Percentiles rank a stretch among this genome's conserved stretches.
Conservation (phyloP, 2,329 filamentous ascomycete genomes). For the Venturia pyrina region DNA sequence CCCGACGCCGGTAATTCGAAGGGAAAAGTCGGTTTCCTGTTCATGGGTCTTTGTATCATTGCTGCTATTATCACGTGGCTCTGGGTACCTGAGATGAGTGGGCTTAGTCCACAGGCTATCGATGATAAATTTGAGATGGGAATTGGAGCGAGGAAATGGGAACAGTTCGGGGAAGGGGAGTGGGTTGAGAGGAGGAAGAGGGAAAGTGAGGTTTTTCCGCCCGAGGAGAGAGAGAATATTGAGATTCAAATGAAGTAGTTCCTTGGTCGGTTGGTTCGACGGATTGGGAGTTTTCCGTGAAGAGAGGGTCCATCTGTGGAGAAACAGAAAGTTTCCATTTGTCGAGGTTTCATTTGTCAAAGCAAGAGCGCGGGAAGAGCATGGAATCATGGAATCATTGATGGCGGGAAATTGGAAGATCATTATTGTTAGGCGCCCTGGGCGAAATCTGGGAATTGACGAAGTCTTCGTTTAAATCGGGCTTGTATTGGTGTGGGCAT, state of each 20-base stretch:
- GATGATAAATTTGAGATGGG: slow-evolving; percentile 30
- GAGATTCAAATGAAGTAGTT: background rate
- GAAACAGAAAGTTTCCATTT: background rate
- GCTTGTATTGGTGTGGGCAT: background rate
- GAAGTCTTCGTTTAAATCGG: background rate
- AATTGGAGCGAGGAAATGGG: background rate
- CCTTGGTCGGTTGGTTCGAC: background rate
- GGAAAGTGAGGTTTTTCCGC: background rate
- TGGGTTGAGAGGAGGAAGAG: background rate
- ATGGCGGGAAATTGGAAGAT: background rate
- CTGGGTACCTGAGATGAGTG: slow-evolving; percentile 45
- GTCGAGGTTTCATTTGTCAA: background rate
- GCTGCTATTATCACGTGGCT: slow-evolving; percentile 32
- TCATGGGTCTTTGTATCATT: slow-evolving; percentile 25
- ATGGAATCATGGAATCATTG: background rate
- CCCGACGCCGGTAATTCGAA: slow-evolving; percentile 32
- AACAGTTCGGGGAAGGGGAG: background rate
- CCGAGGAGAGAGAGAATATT: background rate
- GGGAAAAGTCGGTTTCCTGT: slow-evolving; percentile 34
- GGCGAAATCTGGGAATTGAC: background rate
- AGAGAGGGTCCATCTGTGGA: background rate
- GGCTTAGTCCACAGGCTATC: slow-evolving; percentile 37
- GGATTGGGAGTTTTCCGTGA: background rate
- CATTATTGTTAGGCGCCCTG: background rate
- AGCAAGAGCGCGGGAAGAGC: background rate